Conservation (phyloP, 108 stramenopile species). For the Cyclotella cryptica region DNA sequence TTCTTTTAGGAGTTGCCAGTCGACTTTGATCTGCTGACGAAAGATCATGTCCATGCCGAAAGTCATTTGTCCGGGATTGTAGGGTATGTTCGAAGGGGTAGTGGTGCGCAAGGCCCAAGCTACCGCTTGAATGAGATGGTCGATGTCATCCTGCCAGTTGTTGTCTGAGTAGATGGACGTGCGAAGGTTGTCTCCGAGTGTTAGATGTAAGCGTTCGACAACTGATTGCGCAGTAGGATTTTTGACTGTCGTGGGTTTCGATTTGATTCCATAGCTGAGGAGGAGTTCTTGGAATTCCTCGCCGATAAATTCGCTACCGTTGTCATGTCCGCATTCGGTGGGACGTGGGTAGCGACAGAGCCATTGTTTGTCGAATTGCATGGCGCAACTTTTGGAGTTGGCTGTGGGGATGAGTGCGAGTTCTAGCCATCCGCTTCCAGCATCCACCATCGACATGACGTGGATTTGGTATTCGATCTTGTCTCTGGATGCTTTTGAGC, state of each 20-base stretch:
- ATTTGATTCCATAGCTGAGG: constrained; percentile 30
- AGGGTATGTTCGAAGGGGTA: not conserved
- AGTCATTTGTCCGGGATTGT: no score
- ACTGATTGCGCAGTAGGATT: constrained; percentile 58
- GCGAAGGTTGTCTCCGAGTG: constrained; percentile 5
- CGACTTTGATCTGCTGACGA: not conserved
- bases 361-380: constrained; percentile 34
- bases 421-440: not conserved
- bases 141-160: constrained; percentile 5
- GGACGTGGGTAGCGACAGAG: constrained; percentile 56
- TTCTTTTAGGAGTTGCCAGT: no score
- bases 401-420: not conserved
- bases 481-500: no score
- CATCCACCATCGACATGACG: constrained; percentile 7
- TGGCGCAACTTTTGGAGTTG: no score
- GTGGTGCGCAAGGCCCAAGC: no score
- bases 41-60: constrained; percentile 20
- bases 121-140: no score
- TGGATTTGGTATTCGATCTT: not conserved
- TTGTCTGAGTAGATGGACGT: constrained; percentile 2
- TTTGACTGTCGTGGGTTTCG: constrained; percentile 40
- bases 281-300: constrained; percentile 46
- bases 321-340: constrained; percentile 27
- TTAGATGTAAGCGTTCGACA: constrained; percentile 56
- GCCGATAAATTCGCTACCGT: constrained; percentile 62